Percentiles rank a stretch among this genome's conserved stretches.
Conservation (phyloP, 2,329 filamentous ascomycete species). For the Metarhizium rileyi region DNA sequence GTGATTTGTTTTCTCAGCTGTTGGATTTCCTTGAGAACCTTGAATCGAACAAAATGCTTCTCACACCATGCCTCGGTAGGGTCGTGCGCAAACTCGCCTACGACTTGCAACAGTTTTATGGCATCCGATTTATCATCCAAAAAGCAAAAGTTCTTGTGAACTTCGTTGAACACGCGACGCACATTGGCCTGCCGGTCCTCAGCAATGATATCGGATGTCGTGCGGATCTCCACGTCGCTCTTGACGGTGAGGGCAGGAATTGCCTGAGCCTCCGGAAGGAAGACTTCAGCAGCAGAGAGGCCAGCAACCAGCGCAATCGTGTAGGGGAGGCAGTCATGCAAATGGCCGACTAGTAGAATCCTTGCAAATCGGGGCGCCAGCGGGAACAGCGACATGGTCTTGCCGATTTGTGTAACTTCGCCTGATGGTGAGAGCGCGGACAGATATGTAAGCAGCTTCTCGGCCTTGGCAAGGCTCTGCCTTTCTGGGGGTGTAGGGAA, state of each 20-base stretch:
- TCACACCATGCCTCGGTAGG: constrained; percentile 66
- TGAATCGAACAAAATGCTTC: constrained; percentile 75
- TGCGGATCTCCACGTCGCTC: constrained; percentile 40
- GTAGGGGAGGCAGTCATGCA: constrained; percentile 73
- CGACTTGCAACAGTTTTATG: constrained; percentile 79
- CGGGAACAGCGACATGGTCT: constrained; percentile 79
- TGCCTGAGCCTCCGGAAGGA: constrained; percentile 71
- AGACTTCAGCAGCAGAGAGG: constrained; percentile 79
- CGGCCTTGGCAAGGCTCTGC: constrained; percentile 67
- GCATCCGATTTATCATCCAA: constrained; percentile 79
- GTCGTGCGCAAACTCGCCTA: constrained; percentile 77
- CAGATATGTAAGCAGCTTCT: constrained; percentile 77
- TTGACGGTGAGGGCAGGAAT: constrained; percentile 46
- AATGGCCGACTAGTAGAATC: constrained; percentile 80
- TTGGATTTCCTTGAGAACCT: constrained; percentile 76
- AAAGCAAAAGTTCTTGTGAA: constrained; percentile 68
- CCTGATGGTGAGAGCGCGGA: constrained; percentile 66
- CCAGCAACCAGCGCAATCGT: constrained; percentile 83
- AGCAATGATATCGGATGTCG: constrained; percentile 59
- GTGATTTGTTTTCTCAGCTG: constrained; percentile 79
- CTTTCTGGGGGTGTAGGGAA: constrained; percentile 86
- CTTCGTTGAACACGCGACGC: constrained; percentile 53
- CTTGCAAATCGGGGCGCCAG: constrained; percentile 83
- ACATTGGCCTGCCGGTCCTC: constrained; percentile 60
- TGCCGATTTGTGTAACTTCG: constrained; percentile 68